A percentile compares a stretch with the other conserved stretches of the same genome.
Conservation (phyloP, 768 basidiomycete genomes). For the Fistulinella prunicolor region DNA sequence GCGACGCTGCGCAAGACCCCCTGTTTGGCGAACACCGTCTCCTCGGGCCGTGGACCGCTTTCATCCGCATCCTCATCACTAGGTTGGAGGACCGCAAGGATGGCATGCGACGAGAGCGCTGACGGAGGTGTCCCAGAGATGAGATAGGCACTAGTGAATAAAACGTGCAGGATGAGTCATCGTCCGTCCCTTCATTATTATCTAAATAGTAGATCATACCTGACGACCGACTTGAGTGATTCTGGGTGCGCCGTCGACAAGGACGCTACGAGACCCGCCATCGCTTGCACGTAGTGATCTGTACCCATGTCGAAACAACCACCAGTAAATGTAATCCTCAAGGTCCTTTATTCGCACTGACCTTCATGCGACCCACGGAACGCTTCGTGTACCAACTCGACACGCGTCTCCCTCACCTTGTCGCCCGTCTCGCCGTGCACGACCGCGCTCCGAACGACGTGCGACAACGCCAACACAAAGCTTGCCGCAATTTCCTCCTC, state of each 20-base stretch:
- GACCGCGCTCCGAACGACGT: constrained; percentile 64
- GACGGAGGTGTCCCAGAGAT: constrained; percentile 67
- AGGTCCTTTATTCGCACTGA: constrained; percentile 19
- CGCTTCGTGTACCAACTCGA: constrained; percentile 75
- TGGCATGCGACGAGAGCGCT: constrained; percentile 55
- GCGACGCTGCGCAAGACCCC: constrained; percentile 60
- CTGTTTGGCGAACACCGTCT: constrained; percentile 63
- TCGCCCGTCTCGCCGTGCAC: constrained; percentile 68
- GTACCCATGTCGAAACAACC: background rate
- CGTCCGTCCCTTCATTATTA: too few relatives aligned
- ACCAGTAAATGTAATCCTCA: too few relatives aligned
- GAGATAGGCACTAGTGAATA: constrained; percentile 59
- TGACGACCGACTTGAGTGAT: constrained; percentile 60
- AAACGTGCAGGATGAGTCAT: too few relatives aligned
- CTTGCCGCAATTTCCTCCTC: constrained; percentile 72
- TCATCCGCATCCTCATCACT: constrained; percentile 36
- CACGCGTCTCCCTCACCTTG: constrained; percentile 65
- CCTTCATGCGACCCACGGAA: constrained; percentile 73
- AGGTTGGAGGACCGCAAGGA: constrained; percentile 52
- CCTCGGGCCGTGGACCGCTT: constrained; percentile 6
- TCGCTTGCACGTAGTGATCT: constrained; percentile 71
- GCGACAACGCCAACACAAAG: constrained; percentile 70
- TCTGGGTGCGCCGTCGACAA: constrained; percentile 57
- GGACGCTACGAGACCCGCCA: constrained; percentile 60
- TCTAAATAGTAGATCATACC: too few relatives aligned